Evolutionary conservation across 164 flowering plant species (phyloP), one percentile per base, ranked within the genome.

Genomic region (Nymphaea colorata): DNA sequence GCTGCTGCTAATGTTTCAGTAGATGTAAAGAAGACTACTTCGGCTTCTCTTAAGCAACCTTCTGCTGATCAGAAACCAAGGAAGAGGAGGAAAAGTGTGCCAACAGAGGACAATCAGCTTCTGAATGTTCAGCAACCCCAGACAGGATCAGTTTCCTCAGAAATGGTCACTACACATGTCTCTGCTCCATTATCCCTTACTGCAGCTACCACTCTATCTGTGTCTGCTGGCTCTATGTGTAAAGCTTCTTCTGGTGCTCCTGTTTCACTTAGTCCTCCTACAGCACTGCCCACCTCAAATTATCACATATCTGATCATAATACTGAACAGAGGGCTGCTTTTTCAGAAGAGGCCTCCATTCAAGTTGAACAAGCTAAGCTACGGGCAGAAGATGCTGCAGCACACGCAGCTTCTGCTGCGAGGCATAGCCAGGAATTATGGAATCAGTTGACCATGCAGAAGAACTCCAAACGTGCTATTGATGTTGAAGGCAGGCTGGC

Each of bases 371-470:
- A 85, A 73, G 93, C 97, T 61, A 87, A 77, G 83, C 71, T 70
- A 44, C 95, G 83, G 41, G 98, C 96, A 44, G 94, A 88, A 77
- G 86, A 85, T 76, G 97, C 98, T 71, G 80, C 91, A 62, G 72
- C 81, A 51, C 75, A 74, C 71, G 96, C 98, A 66, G 79, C 85
- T 73, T 71, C 83, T 59, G 91, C 98, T 53, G 82, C 89, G 36
- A 74, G 73, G 68, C 91, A 87, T 67, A 76, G 96, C 72, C 83
- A 84, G 74, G 75, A 72, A 41, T 41, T 90, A 61, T 95, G 99
- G 98, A 79, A 65, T 73, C 82, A 83, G 78, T 70, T 95, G 70
- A 82, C 82, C n/a, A 72, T 78, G 67, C 89, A 85, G 68, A 86
- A 78, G 67, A 81, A 75, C 61, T 75, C 87, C 42, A 90, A 86